Conservation (phyloP, 2,329 filamentous ascomycete genomes). For the Penicillium sp. region DNA sequence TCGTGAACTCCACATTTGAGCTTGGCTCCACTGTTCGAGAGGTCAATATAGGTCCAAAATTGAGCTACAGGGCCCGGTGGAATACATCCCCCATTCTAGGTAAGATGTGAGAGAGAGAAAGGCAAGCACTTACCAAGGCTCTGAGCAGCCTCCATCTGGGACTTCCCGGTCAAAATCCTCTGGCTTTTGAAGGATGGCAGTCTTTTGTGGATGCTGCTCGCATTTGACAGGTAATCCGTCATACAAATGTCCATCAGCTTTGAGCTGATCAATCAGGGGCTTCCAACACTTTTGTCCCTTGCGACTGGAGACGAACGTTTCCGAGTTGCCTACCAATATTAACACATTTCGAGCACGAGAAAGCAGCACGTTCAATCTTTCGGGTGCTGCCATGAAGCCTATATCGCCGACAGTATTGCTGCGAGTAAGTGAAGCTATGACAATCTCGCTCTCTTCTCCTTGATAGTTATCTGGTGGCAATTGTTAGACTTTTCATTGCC, state of each 20-base stretch:
- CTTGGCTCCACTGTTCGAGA: slow-evolving; percentile 37
- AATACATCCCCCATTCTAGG: too few relatives aligned
- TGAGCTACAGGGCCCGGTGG: too few relatives aligned
- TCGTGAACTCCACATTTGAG: slow-evolving; percentile 61
- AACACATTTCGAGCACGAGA: slow-evolving; percentile 66
- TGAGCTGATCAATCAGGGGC: slow-evolving; percentile 59
- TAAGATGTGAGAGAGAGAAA: too few relatives aligned
- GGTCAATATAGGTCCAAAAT: neutral
- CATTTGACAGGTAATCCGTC: slow-evolving; percentile 64
- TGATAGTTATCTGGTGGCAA: slow-evolving; percentile 68
- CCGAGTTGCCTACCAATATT: slow-evolving; percentile 69
- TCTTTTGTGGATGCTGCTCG: slow-evolving; percentile 58
- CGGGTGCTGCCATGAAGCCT: slow-evolving; percentile 67
- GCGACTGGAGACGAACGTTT: slow-evolving; percentile 63
- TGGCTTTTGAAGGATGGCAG: slow-evolving; percentile 48
- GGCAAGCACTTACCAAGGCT: slow-evolving; percentile 55
- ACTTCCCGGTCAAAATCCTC: slow-evolving; percentile 63
- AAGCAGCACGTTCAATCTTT: slow-evolving; percentile 70
- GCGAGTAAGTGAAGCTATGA: slow-evolving; percentile 67
- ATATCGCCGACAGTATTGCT: slow-evolving; percentile 66
- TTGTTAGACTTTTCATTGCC: neutral
- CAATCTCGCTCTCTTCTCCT: slow-evolving; percentile 73
- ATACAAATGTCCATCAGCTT: slow-evolving; percentile 53
- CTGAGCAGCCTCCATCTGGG: slow-evolving; percentile 69
- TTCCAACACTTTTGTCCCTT: slow-evolving; percentile 62